Base-by-base conservation (phyloP, 1,284 basidiomycete species). In the Leucoagaricus sp. region DNA sequence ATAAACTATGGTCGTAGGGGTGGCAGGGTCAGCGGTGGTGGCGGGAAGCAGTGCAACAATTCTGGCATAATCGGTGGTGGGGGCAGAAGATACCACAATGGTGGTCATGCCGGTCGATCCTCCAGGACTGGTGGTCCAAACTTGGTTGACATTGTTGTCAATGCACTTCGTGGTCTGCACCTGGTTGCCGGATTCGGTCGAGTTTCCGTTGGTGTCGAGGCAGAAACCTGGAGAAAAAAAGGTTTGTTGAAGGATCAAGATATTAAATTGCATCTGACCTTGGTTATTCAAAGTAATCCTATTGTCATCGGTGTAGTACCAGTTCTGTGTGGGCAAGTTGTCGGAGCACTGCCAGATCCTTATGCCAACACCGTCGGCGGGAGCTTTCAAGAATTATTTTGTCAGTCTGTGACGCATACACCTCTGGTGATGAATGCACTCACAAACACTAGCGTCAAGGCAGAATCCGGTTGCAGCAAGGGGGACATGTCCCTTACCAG, bases 271-370 rank as follows among this genome's bases (percentile, higher is more conserved):
- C 12, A 33, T 23, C 50, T 17, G 40, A 61, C 58, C 58, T 59
- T 48, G 34, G 29, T 36, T 23, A 26, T 34, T 41, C 21, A 61
- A 44, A 12, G 55, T 49, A n/a, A 58, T 41, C 40, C 55, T 36
- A n/a, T 57, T 44, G 36, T 61, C 60, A 26, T 29, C 28, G 5
- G 57, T 61, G 19, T 36, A 61, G 51, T 19, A 50, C 60, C 60
- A 61, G 31, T 56, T 42, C 25, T 61, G 60, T 6, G 60, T 58
- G 6, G 60, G 47, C 1, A 61, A 25, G 15, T 55, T 53, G 25
- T 53, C 42, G 44, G 45, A 61, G 44, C 60, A 61, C 45, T 57
- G 40, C 60, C 60, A 59, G 23, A 61, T 61, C 49, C 59, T 61
- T 55, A 59, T 54, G 21, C 50, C 50, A 21, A 54, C 42, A 10